These are phyloP conservation scores for Mimosa pudica DNA, from an alignment of 306 rosid species.

Conservation along the genomic window DNA sequence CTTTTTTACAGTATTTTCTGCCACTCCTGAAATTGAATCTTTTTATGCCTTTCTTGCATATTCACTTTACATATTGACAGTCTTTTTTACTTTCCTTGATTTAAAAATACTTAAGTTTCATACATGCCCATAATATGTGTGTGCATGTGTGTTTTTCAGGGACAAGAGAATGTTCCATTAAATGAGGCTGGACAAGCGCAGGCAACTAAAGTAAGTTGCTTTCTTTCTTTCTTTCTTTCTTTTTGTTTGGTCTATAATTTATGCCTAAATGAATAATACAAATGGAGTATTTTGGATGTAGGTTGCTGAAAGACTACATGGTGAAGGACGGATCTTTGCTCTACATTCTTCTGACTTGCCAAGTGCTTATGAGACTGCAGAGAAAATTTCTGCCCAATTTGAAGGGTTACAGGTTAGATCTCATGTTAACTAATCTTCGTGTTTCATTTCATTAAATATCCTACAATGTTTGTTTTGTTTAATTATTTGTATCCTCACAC, in stretches of 20 bases:
- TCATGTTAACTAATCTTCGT: constrained; percentile 3
- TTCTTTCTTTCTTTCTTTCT: background rate
- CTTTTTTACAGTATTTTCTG: background rate
- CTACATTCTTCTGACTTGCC: constrained; percentile 86
- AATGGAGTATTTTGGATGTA: constrained; percentile 31
- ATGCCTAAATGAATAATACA: constrained; percentile 15
- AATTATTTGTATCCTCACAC: constrained; percentile 2
- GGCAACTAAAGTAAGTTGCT: constrained; percentile 70
- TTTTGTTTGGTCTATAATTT: background rate
- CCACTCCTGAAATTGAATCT: constrained; percentile 6
- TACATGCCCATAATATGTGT: constrained; percentile 14
- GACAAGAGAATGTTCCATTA: constrained; percentile 76
- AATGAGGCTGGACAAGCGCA: constrained; percentile 87
- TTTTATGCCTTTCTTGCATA: constrained; percentile 7
- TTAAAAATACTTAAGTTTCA: constrained; percentile 23
- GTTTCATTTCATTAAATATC: background rate
- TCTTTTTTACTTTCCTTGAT: constrained; percentile 9
- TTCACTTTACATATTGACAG: constrained; percentile 17
- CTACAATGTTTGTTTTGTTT: background rate
- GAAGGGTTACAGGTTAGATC: constrained; percentile 70
- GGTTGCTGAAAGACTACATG: constrained; percentile 83
- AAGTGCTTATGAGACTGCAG: constrained; percentile 86
- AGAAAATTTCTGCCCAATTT: constrained; percentile 70
- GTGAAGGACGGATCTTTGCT: constrained; percentile 63
- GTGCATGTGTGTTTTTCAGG: constrained; percentile 53